A percentile compares a stretch with the other conserved stretches of the same genome.
Conservation (phyloP, 371 early-diverging fungal species). For the Mucor indicus region DNA sequence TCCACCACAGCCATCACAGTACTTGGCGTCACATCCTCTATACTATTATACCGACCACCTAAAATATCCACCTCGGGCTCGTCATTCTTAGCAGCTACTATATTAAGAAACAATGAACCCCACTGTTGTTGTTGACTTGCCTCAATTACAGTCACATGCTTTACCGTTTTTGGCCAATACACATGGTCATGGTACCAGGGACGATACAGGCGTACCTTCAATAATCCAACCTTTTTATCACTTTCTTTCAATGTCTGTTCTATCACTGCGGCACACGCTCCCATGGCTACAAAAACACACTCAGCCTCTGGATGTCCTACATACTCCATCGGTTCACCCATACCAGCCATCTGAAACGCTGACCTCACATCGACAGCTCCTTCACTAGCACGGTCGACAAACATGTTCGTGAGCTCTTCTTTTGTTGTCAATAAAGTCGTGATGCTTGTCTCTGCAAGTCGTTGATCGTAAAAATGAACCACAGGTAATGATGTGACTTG, state of each 20-base stretch:
- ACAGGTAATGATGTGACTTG: no score
- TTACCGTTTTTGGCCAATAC: constrained; percentile 52
- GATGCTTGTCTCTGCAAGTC: no score
- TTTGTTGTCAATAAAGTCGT: no score
- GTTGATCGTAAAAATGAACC: no score
- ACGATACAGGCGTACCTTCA: constrained; percentile 63
- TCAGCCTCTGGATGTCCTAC: constrained; percentile 46
- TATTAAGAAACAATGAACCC: constrained; percentile 75
- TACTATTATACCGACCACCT: constrained; percentile 41
- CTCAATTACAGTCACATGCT: constrained; percentile 62
- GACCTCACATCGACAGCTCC: no score
- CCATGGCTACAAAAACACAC: constrained; percentile 58
- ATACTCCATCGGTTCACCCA: constrained; percentile 44
- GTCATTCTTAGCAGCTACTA: constrained; percentile 61
- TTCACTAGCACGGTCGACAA: no score
- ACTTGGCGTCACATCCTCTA: no score
- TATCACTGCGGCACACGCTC: constrained; percentile 51
- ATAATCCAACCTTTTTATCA: constrained; percentile 41
- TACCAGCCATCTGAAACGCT: no score
- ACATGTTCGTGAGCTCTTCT: no score
- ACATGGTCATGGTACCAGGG: constrained; percentile 57
- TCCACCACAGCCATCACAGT: no score
- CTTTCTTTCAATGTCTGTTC: constrained; percentile 24
- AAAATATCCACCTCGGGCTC: constrained; percentile 39
- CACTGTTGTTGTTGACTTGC: constrained; percentile 60